Conservation (phyloP, 257 asterid species). For the Ilex asprella region DNA sequence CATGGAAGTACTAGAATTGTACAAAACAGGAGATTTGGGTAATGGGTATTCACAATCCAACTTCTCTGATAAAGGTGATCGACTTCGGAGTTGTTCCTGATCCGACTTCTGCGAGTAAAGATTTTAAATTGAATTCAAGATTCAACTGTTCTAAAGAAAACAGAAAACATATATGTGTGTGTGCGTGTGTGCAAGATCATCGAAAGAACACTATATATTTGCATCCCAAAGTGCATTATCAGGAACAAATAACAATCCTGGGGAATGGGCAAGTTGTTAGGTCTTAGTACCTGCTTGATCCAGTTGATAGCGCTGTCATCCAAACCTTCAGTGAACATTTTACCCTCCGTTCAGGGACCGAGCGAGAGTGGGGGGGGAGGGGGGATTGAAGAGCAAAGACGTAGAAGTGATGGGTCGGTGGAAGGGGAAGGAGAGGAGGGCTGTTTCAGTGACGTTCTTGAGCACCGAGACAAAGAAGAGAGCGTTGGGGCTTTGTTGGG, state of each 20-base stretch:
- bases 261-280: background rate
- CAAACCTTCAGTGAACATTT: conserved; percentile 89
- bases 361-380: conserved; percentile 11
- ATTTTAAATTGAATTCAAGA: conserved; percentile 1
- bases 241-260: background rate
- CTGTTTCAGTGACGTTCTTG: background rate
- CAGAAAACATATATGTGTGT: background rate
- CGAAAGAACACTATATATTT: background rate
- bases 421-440: no score
- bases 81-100: conserved; percentile 34
- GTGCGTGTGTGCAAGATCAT: background rate
- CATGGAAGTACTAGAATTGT: conserved; percentile 29
- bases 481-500: background rate
- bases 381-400: background rate
- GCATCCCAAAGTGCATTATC: background rate
- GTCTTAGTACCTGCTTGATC: conserved; percentile 62
- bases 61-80: conserved; percentile 66
- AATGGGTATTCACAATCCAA: conserved; percentile 36
- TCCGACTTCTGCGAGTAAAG: conserved; percentile 48
- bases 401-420: conserved; percentile 16
- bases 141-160: conserved; percentile 1
- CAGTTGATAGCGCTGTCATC: conserved; percentile 85
- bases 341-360: conserved; percentile 5
- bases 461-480: conserved; percentile 10
- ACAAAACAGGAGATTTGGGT: conserved; percentile 71